These are phyloP conservation scores for Yamadazyma conglobata DNA, from an alignment of 1,139 yeast genomes.

Conservation along the genomic window DNA sequence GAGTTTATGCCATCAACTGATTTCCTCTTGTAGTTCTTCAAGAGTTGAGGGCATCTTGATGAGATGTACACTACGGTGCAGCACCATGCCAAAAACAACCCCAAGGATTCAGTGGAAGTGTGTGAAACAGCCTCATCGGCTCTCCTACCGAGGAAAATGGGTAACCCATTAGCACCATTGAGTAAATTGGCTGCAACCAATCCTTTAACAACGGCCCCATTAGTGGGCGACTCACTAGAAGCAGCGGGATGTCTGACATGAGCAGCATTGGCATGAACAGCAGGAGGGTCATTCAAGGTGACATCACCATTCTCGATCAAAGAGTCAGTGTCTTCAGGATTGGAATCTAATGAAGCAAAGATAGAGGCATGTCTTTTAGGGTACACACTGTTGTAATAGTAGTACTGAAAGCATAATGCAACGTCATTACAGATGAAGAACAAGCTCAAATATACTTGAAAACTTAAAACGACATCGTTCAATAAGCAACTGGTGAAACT, in stretches of 20 bases:
- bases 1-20: slow-evolving; percentile 87
- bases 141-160: slow-evolving; percentile 10
- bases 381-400: slow-evolving; percentile 56
- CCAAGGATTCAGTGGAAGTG: slow-evolving; percentile 26
- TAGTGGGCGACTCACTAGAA: slow-evolving; percentile 6
- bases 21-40: slow-evolving; percentile 68
- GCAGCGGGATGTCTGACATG: slow-evolving; percentile 12
- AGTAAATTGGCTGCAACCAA: slow-evolving; percentile 22
- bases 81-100: slow-evolving; percentile 70
- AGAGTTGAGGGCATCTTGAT: slow-evolving; percentile 82
- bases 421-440: slow-evolving; percentile 76
- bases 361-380: slow-evolving; percentile 18
- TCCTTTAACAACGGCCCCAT: not conserved
- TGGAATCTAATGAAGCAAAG: slow-evolving; percentile 7
- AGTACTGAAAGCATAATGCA: slow-evolving; percentile 70
- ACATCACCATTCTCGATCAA: not conserved
- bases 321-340: slow-evolving; percentile 2
- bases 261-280: slow-evolving; percentile 9
- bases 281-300: not conserved
- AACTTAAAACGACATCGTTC: slow-evolving; percentile 66
- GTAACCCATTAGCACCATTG: slow-evolving; percentile 22
- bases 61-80: slow-evolving; percentile 74
- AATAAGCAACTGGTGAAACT: slow-evolving; percentile 77
- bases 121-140: slow-evolving; percentile 4
- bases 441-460: slow-evolving; percentile 70